Percentiles rank a stretch among this genome's conserved stretches.
Conservation (phyloP, 495 filamentous ascomycete genomes). For the Penicillium pancosmium region DNA sequence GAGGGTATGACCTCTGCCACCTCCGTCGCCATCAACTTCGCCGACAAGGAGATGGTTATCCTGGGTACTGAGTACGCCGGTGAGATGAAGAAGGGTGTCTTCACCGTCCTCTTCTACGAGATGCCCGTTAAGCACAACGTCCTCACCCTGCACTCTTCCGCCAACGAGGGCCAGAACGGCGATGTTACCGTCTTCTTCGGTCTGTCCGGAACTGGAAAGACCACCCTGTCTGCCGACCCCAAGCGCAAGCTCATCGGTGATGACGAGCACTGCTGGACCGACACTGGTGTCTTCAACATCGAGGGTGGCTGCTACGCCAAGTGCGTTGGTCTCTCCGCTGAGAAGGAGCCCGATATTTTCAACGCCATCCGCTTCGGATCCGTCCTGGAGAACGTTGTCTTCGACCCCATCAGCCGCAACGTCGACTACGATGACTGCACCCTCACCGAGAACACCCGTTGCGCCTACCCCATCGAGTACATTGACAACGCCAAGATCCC, state of each 20-base stretch:
- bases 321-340: slow-evolving; percentile 94
- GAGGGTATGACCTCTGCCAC: slow-evolving; percentile 97
- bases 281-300: slow-evolving; percentile 97
- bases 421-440: slow-evolving; percentile 96
- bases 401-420: slow-evolving; percentile 83
- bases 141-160: slow-evolving; percentile 92
- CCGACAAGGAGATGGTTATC: slow-evolving; percentile 96
- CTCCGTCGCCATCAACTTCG: slow-evolving; percentile 85
- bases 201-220: slow-evolving; percentile 98
- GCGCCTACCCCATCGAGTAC: slow-evolving; percentile 98
- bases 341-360: slow-evolving; percentile 99
- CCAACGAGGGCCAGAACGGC: slow-evolving; percentile 83
- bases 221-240: slow-evolving; percentile 93
- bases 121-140: slow-evolving; percentile 99
- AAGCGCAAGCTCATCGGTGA: slow-evolving; percentile 97
- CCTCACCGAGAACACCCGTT: slow-evolving; percentile 96
- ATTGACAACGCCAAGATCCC: slow-evolving; percentile 99
- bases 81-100: slow-evolving; percentile 99
- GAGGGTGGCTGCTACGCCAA: slow-evolving; percentile 99
- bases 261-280: slow-evolving; percentile 99
- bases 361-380: slow-evolving; percentile 95
- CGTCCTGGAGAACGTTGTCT: slow-evolving; percentile 97
- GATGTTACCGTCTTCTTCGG: slow-evolving; percentile 99
- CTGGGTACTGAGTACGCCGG: slow-evolving; percentile 98
- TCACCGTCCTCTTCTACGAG: slow-evolving; percentile 99